A percentile compares a stretch with the other conserved stretches of the same genome.
Evolutionary conservation across 2,329 filamentous ascomycete genomes (phyloP).

Genomic region (Monilinia vaccinii-corymbosi): DNA sequence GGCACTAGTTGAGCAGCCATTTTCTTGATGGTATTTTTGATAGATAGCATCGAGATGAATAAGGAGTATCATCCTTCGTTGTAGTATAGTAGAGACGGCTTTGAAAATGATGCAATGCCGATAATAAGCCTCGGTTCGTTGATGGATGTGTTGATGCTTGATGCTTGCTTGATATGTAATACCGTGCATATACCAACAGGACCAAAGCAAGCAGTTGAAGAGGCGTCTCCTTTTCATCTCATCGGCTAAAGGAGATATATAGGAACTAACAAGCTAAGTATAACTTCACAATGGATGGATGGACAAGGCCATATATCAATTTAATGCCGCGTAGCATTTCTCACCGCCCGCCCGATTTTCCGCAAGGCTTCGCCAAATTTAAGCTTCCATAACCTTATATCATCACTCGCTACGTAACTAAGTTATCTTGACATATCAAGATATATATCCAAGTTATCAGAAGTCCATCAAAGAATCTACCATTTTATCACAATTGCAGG

Average conservation of each 20-base stretch:
- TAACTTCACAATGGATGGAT: too few relatives aligned
- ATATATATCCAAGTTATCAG: background rate
- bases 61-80: background rate
- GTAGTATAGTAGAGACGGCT: background rate
- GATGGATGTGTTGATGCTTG: too few relatives aligned
- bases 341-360: slow-evolving; percentile 8
- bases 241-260: background rate
- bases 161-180: background rate
- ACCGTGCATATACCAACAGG: background rate
- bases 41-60: background rate
- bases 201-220: background rate
- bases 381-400: background rate
- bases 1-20: slow-evolving; percentile 28
- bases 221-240: background rate
- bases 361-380: slow-evolving; percentile 5
- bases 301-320: too few relatives aligned
- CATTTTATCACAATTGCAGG: slow-evolving; percentile 2
- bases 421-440: too few relatives aligned
- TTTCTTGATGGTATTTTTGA: slow-evolving; percentile 10
- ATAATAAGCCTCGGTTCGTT: slow-evolving; percentile 4
- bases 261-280: background rate
- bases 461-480: background rate
- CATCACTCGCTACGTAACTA: background rate
- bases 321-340: background rate
- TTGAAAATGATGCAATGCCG: slow-evolving; percentile 1